A percentile compares a stretch with the other conserved stretches of the same genome.
These are phyloP conservation scores for Flaveria brownii DNA, from an alignment of 129 eudicot genomes.

Conservation along the genomic window DNA sequence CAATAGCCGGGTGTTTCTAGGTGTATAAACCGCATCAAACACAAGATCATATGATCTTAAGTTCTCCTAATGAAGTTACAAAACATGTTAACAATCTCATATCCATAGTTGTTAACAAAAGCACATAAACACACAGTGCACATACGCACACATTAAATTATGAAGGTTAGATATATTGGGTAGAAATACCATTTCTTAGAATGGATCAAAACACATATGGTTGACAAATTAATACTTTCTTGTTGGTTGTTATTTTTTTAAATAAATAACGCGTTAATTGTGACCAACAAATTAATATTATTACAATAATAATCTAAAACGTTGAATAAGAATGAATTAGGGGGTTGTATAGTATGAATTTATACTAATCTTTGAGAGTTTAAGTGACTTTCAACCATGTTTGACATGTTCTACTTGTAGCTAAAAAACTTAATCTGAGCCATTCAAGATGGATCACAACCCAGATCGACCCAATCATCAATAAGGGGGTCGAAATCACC, in stretches of 20 bases:
- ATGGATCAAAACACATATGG: background rate
- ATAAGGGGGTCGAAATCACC: background rate
- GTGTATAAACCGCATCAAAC: constrained; percentile 90
- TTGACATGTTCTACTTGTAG: background rate
- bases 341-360: constrained; percentile 1
- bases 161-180: background rate
- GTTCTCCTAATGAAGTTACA: constrained; percentile 42
- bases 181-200: background rate
- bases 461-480: background rate
- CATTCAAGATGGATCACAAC: background rate
- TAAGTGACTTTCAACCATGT: background rate
- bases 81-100: constrained; percentile 17
- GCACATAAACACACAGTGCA: background rate
- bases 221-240: background rate
- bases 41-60: constrained; percentile 67
- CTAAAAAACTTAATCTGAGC: background rate
- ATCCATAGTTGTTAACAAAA: background rate
- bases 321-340: background rate
- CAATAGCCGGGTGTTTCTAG: constrained; percentile 73
- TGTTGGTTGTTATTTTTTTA: background rate
- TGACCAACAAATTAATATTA: background rate
- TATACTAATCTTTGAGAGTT: background rate
- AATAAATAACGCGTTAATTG: background rate
- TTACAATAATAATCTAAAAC: background rate
- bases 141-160: background rate